Conservation (phyloP, 2,329 filamentous ascomycete genomes). For the Kalmusia sp. region DNA sequence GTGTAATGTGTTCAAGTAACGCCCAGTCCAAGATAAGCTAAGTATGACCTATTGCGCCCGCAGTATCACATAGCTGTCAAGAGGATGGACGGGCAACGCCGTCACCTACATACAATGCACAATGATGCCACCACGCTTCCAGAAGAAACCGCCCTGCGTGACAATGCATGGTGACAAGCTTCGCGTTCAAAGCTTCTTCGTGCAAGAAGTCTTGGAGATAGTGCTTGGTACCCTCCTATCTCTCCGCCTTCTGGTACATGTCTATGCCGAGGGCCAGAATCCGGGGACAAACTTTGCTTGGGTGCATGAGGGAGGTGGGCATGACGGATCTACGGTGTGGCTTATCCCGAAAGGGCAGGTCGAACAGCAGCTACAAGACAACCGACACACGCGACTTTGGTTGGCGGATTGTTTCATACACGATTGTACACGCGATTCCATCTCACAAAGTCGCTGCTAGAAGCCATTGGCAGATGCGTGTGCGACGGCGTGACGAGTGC, state of each 20-base stretch:
- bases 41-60: neutral
- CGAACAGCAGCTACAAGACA: neutral
- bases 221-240: constrained; percentile 9
- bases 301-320: neutral
- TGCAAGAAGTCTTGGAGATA: neutral
- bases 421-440: neutral
- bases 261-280: neutral
- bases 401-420: constrained; percentile 7
- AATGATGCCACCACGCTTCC: neutral
- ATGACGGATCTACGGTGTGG: too few relatives aligned
- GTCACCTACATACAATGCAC: neutral
- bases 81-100: neutral
- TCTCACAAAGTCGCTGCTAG: neutral
- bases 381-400: constrained; percentile 1
- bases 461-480: neutral
- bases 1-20: neutral
- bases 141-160: neutral
- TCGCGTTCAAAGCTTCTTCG: constrained; percentile 3
- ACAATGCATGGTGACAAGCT: constrained; percentile 1
- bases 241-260: neutral
- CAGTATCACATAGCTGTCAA: neutral
- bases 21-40: neutral
- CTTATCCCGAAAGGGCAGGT: constrained; percentile 8
- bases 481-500: neutral
- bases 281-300: neutral